Conservation (phyloP, 164 flowering plant genomes). For the Vitis cinerea region DNA sequence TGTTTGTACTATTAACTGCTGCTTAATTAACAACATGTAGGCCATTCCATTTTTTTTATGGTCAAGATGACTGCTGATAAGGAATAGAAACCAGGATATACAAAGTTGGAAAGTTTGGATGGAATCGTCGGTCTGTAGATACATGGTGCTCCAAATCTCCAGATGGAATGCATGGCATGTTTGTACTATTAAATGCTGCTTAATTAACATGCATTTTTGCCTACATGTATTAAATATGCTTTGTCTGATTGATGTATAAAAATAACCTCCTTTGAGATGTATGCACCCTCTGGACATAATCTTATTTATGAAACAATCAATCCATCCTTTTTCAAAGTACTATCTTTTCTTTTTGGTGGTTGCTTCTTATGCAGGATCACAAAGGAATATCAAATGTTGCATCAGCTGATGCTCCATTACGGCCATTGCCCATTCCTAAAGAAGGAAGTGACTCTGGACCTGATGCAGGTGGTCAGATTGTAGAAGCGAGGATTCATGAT, state of each 20-base stretch:
- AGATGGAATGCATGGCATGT: too few relatives aligned
- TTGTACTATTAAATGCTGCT: too few relatives aligned
- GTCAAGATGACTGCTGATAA: too few relatives aligned
- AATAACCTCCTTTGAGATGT: too few relatives aligned
- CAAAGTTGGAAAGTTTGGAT: too few relatives aligned
- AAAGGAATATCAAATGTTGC: slow-evolving; percentile 93
- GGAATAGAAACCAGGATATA: too few relatives aligned
- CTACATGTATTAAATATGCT: not conserved
- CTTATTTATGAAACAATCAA: too few relatives aligned
- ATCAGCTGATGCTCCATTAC: slow-evolving; percentile 85
- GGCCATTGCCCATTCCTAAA: slow-evolving; percentile 43
- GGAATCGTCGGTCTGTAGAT: too few relatives aligned
- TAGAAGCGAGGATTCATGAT: slow-evolving; percentile 78
- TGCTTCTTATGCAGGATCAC: slow-evolving; percentile 73
- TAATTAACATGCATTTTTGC: not conserved
- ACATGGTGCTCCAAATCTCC: too few relatives aligned
- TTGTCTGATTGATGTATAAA: not conserved
- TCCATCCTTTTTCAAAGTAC: not conserved
- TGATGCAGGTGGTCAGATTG: slow-evolving; percentile 17
- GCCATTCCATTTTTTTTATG: not conserved
- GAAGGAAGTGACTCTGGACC: slow-evolving; percentile 22
- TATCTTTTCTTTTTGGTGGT: slow-evolving; percentile 3
- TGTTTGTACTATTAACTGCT: too few relatives aligned
- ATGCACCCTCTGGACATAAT: too few relatives aligned
- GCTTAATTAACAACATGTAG: not conserved